A percentile compares a stretch with the other conserved stretches of the same genome.
Evolutionary conservation across 1,139 yeast species (phyloP).

Genomic region (Kluyveromyces sp.): DNA sequence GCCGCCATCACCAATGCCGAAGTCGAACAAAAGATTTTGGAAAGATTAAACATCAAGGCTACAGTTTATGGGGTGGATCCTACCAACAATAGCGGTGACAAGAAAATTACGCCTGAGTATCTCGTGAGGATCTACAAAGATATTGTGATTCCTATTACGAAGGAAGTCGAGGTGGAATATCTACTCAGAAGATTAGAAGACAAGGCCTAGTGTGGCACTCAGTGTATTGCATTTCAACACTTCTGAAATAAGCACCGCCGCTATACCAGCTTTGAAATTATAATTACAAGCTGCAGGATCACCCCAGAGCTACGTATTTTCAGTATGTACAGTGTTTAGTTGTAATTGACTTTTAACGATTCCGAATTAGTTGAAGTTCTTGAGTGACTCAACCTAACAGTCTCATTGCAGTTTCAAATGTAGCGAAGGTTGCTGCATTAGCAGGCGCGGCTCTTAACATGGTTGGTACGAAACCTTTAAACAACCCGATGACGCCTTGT

Average conservation of each 20-base stretch:
- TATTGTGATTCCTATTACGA: constrained; percentile 86
- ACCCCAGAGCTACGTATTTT: not conserved
- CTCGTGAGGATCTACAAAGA: constrained; percentile 80
- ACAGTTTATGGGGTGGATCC: constrained; percentile 88
- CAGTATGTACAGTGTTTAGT: not conserved
- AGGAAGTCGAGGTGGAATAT: constrained; percentile 90
- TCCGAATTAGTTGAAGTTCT: not conserved
- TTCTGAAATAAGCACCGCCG: too few relatives aligned
- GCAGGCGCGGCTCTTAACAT: constrained; percentile 52
- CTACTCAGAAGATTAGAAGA: constrained; percentile 75
- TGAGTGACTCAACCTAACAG: constrained; percentile 29
- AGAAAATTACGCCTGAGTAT: constrained; percentile 73
- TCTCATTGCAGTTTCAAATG: constrained; percentile 83
- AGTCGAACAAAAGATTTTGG: constrained; percentile 78
- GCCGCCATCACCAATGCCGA: constrained; percentile 76
- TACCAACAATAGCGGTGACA: constrained; percentile 58
- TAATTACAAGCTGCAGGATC: not conserved
- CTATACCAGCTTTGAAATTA: not conserved
- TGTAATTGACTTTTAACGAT: too few relatives aligned
- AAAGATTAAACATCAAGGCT: constrained; percentile 72
- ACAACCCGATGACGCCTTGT: constrained; percentile 26
- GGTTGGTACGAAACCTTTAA: constrained; percentile 32
- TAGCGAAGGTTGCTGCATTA: constrained; percentile 90
- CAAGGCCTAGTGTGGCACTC: constrained; percentile 26
- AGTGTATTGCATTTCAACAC: too few relatives aligned